Evolutionary conservation across 2,329 filamentous ascomycete species (phyloP).

Genomic region (Blastomyces parvus): DNA sequence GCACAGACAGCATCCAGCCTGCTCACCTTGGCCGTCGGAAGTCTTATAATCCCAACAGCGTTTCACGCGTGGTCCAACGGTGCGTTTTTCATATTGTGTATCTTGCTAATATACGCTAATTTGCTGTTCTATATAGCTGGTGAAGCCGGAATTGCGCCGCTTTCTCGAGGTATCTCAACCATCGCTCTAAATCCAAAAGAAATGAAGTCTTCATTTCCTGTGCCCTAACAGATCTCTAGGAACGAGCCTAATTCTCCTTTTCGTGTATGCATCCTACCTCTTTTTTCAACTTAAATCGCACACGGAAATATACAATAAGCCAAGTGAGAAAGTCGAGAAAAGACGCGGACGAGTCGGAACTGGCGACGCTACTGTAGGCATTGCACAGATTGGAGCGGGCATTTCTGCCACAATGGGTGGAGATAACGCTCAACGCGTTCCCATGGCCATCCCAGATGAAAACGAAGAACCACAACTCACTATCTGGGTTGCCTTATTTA

Average conservation of each 20-base stretch:
- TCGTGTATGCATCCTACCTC: slow-evolving; percentile 76
- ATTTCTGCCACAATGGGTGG: slow-evolving; percentile 44
- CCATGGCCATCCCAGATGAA: slow-evolving; percentile 51
- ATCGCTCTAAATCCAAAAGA: neutral
- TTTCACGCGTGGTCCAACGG: slow-evolving; percentile 54
- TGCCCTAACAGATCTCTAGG: slow-evolving; percentile 22
- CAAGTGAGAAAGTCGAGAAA: slow-evolving; percentile 67
- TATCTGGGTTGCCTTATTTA: slow-evolving; percentile 60
- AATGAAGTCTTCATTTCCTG: neutral
- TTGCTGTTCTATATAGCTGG: slow-evolving; percentile 18
- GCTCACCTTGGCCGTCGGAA: slow-evolving; percentile 67
- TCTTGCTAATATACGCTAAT: slow-evolving; percentile 1
- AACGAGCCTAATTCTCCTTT: slow-evolving; percentile 66
- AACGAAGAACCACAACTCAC: slow-evolving; percentile 64
- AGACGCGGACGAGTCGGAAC: slow-evolving; percentile 36
- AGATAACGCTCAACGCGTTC: slow-evolving; percentile 40
- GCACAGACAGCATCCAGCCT: slow-evolving; percentile 81
- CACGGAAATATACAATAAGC: slow-evolving; percentile 65
- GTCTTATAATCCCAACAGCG: slow-evolving; percentile 81
- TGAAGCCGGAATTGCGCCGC: slow-evolving; percentile 20
- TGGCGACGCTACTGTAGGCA: slow-evolving; percentile 41
- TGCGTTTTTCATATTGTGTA: slow-evolving; percentile 16
- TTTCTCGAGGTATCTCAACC: slow-evolving; percentile 25
- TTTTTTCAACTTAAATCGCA: slow-evolving; percentile 89
- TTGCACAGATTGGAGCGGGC: slow-evolving; percentile 44